Conservation (phyloP, 2,329 filamentous ascomycete genomes). For the Diaporthe destruens region DNA sequence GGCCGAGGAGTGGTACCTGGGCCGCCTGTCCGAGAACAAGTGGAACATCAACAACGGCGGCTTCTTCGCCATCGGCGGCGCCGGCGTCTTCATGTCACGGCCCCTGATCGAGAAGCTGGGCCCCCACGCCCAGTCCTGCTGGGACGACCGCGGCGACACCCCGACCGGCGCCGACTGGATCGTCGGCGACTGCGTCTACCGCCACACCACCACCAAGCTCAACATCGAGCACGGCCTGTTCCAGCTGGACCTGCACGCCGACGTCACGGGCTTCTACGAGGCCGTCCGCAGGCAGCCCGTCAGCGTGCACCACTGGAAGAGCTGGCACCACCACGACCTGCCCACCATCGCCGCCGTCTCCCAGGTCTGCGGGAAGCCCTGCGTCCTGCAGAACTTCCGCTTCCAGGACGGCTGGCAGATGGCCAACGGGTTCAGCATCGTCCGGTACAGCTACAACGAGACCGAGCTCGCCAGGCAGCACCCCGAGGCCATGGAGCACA, state of each 20-base stretch:
- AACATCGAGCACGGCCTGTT: slow-evolving; percentile 55
- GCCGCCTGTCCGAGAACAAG: slow-evolving; percentile 56
- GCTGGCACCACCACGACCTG: slow-evolving; percentile 47
- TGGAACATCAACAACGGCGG: slow-evolving; percentile 56
- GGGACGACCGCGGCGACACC: slow-evolving; percentile 44
- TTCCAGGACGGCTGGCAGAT: slow-evolving; percentile 48
- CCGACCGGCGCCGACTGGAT: slow-evolving; percentile 53
- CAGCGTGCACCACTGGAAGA: slow-evolving; percentile 60
- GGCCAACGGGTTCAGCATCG: slow-evolving; percentile 58
- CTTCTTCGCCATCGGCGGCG: slow-evolving; percentile 59
- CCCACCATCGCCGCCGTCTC: slow-evolving; percentile 53
- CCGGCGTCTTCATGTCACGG: slow-evolving; percentile 58
- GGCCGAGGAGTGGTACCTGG: slow-evolving; percentile 54
- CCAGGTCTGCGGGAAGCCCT: slow-evolving; percentile 54
- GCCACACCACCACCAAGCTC: slow-evolving; percentile 54
- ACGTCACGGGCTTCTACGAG: slow-evolving; percentile 60
- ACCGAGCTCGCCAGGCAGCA: slow-evolving; percentile 49
- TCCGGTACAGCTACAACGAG: slow-evolving; percentile 51
- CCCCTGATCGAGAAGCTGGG: slow-evolving; percentile 53
- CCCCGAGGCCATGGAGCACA: slow-evolving; percentile 56
- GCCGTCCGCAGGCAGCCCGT: slow-evolving; percentile 54
- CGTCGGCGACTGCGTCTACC: slow-evolving; percentile 56
- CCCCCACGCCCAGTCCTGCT: slow-evolving; percentile 53
- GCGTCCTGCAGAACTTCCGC: slow-evolving; percentile 56
- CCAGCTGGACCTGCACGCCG: slow-evolving; percentile 57